Evolutionary conservation across 2,329 filamentous ascomycete species (phyloP), one percentile per base, ranked within the genome.

Genomic region (Aspergillus udagawae): DNA sequence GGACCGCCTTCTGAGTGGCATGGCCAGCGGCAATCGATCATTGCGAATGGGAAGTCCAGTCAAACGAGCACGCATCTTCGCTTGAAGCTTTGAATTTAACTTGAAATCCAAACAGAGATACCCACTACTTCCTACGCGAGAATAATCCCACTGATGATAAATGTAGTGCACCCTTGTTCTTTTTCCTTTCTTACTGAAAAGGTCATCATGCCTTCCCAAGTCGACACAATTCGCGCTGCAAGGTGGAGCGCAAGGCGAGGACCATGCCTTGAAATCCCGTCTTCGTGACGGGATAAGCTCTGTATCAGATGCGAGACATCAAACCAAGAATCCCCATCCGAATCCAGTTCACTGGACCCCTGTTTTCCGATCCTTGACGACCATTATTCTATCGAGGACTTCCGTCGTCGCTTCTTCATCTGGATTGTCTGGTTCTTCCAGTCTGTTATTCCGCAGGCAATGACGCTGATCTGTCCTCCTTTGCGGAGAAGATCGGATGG

Each of bases 191-290:
- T 23, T 45, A 8, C n/a, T 17, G 17, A 52, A 6, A 25, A 17
- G 14, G 14, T 14, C 32, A 17, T 38, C 5, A 32, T 32, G 28
- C 38, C 35, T 32, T 42, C n/a, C 53, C 42, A 51, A 61, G 45
- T 4, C n/a, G 49, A 28, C 17, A 47, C 14, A 35, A 59, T 77
- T 79, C 77, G 77, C 77, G 73, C 75, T 75, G 77, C 72, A 76
- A 79, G 78, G 78, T 80, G 77, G 78, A 80, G 78, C 77, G 71
- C 77, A 77, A 79, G 77, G 77, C 75, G 77, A 80, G 78, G 67
- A 72, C 70, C 71, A 78, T 80, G 75, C 76, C 77, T 78, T 79
- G 75, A 77, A 75, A 75, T 74, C 72, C 69, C 65, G 68, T 63
- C 59, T 55, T 61, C 60, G 59, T 63, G 61, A 59, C 62, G 61